A percentile compares a stretch with the other conserved stretches of the same genome.
Evolutionary conservation across 768 basidiomycete species (phyloP).

Genomic region (Auricularia sp.): DNA sequence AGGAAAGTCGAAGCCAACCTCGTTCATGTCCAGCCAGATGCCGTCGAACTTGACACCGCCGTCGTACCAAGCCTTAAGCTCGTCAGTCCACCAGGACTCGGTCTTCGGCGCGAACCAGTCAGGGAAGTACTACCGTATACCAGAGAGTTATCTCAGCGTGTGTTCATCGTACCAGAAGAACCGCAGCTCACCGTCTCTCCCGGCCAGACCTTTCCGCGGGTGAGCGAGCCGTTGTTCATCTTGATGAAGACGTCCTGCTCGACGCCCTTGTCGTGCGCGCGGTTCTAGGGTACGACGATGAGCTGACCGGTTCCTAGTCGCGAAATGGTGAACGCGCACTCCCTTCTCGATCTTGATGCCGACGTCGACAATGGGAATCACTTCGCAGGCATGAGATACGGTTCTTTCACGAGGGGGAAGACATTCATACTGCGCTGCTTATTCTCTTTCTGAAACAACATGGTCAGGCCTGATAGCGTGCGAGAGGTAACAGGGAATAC

Average conservation of each 20-base stretch:
- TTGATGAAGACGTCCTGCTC: slow-evolving; percentile 57
- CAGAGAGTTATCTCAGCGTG: not conserved
- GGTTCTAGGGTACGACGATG: slow-evolving; percentile 36
- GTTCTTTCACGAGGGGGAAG: not conserved
- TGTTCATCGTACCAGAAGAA: not conserved
- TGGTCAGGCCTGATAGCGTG: slow-evolving; percentile 19
- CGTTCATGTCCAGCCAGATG: slow-evolving; percentile 48
- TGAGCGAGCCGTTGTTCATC: slow-evolving; percentile 63
- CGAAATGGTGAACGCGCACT: not conserved
- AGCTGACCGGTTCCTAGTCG: not conserved
- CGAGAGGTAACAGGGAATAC: slow-evolving; percentile 27
- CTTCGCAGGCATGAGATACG: slow-evolving; percentile 20
- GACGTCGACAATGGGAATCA: slow-evolving; percentile 63
- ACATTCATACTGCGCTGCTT: slow-evolving; percentile 36
- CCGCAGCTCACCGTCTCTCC: slow-evolving; percentile 45
- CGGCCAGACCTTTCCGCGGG: slow-evolving; percentile 70
- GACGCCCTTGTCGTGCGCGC: slow-evolving; percentile 52
- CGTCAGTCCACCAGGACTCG: slow-evolving; percentile 51
- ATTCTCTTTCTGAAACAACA: slow-evolving; percentile 26
- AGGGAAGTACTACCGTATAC: slow-evolving; percentile 36
- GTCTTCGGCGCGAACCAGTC: slow-evolving; percentile 52
- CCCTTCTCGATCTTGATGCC: slow-evolving; percentile 26
- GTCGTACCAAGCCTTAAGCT: slow-evolving; percentile 43
- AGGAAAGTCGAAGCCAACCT: too few relatives aligned
- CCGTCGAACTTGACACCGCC: slow-evolving; percentile 48